phyloP scores from a whole-genome alignment of 148 eudicot species.

The Silene conica region DNA sequence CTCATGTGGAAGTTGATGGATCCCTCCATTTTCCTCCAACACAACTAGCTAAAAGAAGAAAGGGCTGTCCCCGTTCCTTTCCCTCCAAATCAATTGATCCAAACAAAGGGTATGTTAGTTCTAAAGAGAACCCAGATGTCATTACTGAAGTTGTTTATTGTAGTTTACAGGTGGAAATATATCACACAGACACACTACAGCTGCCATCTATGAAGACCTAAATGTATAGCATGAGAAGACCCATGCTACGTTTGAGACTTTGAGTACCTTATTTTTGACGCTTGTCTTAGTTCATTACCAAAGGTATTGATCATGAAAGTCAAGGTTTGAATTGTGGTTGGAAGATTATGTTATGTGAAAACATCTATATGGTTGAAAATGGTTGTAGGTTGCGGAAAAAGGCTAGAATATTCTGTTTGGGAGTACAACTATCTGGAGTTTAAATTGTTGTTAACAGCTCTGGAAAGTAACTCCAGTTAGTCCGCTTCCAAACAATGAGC shows the following conservation, averaged over 20 bases:
- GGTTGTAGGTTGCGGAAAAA: constrained; percentile 17
- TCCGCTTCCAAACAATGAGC: constrained; percentile 27
- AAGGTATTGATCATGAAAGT: constrained; percentile 23
- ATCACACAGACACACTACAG: constrained; percentile 10
- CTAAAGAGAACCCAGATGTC: constrained; percentile 17
- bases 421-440: constrained; percentile 34
- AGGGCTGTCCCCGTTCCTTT: not conserved
- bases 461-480: constrained; percentile 31
- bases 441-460: not conserved
- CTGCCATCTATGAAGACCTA: constrained; percentile 19
- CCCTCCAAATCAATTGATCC: not conserved
- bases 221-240: constrained; percentile 17
- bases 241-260: no score
- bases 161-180: constrained; percentile 17
- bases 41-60: not conserved
- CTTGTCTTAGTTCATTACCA: constrained; percentile 9
- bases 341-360: constrained; percentile 31
- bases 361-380: constrained; percentile 5
- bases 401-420: constrained; percentile 24
- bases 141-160: constrained; percentile 17
- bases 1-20: not conserved
- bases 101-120: not conserved
- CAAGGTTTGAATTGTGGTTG: constrained; percentile 8
- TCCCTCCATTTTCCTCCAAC: not conserved
- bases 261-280: constrained; percentile 14